Conservation (phyloP, 345 rosid genomes). For the Pugionium cornutum region DNA sequence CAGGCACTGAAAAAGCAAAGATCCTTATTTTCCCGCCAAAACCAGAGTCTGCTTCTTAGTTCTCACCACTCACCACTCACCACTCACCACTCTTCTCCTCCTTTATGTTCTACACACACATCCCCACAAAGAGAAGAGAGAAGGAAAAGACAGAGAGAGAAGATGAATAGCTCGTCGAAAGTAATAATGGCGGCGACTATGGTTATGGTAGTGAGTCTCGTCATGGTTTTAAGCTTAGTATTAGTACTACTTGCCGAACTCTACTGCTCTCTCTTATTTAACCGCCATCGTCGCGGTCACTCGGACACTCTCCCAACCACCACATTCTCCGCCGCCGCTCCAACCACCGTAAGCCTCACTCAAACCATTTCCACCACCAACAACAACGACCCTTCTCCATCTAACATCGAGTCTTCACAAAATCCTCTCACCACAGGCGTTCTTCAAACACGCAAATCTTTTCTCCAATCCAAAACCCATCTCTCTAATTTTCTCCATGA, state of each 20-base stretch:
- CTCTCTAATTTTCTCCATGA: constrained; percentile 21
- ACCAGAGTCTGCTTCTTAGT: constrained; percentile 23
- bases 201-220: constrained; percentile 73
- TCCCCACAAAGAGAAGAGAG: background rate
- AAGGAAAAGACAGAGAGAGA: constrained; percentile 20
- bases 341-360: constrained; percentile 15
- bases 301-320: constrained; percentile 35
- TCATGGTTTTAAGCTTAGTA: constrained; percentile 69
- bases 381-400: constrained; percentile 21
- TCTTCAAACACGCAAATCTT: constrained; percentile 54
- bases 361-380: background rate
- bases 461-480: constrained; percentile 46
- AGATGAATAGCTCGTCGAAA: constrained; percentile 77
- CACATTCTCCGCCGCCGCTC: constrained; percentile 22
- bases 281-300: constrained; percentile 46
- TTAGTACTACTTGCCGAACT: constrained; percentile 45
- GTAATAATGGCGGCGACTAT: constrained; percentile 86
- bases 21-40: constrained; percentile 35
- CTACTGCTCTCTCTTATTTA: constrained; percentile 66
- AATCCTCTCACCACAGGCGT: constrained; percentile 37
- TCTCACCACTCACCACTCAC: background rate
- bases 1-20: constrained; percentile 18
- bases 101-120: constrained; percentile 11
- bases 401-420: constrained; percentile 34
- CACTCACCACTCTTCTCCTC: background rate